A percentile compares a stretch with the other conserved stretches of the same genome.
Conservation (phyloP, 2,329 filamentous ascomycete genomes). For the Ophiostoma quercus region DNA sequence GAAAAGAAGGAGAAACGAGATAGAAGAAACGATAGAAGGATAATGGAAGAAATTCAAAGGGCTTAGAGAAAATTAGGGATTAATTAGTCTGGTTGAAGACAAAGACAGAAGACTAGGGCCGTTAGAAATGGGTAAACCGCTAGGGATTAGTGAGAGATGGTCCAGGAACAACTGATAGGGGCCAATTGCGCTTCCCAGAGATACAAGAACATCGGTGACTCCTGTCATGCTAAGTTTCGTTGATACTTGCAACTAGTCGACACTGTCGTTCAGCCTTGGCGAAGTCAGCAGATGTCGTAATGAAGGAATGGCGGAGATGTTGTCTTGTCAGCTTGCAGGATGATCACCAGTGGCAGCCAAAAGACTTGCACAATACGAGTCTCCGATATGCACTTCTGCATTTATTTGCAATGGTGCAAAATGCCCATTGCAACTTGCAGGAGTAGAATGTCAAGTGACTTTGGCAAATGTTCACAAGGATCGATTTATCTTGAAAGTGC, state of each 20-base stretch:
- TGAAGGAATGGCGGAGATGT: too few species aligned
- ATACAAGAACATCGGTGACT: too few species aligned
- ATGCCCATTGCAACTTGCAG: not conserved
- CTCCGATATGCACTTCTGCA: not conserved
- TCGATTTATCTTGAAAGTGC: not conserved
- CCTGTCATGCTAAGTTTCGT: too few species aligned
- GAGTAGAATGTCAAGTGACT: not conserved
- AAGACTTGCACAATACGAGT: not conserved
- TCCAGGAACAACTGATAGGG: not conserved
- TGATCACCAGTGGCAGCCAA: not conserved
- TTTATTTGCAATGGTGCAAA: too few species aligned
- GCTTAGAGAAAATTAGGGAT: not conserved
- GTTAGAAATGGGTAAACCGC: conserved; percentile 9
- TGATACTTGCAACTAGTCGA: not conserved
- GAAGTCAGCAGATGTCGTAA: not conserved
- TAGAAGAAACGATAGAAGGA: not conserved
- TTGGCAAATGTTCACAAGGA: not conserved
- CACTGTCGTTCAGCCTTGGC: not conserved
- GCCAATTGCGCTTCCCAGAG: not conserved
- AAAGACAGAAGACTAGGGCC: not conserved
- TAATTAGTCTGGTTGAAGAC: not conserved
- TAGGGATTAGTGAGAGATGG: not conserved
- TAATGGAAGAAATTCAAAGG: not conserved
- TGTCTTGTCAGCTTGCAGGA: not conserved
- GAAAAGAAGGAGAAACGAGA: not conserved